Base-by-base conservation (phyloP, 1,284 basidiomycete species). In the Mycena sp. region DNA sequence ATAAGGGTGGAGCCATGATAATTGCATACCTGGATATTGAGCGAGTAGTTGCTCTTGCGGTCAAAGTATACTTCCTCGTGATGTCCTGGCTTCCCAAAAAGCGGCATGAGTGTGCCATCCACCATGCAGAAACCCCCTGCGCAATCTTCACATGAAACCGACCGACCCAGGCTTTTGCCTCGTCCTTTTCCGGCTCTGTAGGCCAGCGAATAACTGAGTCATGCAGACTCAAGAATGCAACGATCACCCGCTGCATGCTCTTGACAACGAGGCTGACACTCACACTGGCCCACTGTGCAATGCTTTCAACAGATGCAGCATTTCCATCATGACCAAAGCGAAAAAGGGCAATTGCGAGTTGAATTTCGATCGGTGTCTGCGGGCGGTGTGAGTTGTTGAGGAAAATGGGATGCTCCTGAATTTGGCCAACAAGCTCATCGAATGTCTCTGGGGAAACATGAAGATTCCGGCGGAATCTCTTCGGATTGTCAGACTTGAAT, bases 51-150 rank as follows among this genome's bases (percentile, higher is more conserved):
- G 21, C 65, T 71, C 61, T 81, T 81, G 6, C 71, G 54, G 59
- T 79, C 74, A 65, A 77, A 80, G 56, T 75, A 81, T 6, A 58
- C 69, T 30, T 80, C 73, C 5, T 77, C 75, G 69, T 72, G 71
- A 52, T 66, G 70, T 0, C 58, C 66, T 10, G 77, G 79, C 29
- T 66, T 64, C 11, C 72, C 65, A 43, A 67, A 69, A 0, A 81
- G 69, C 1, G 75, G 74, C 16, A 81, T 63, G 1, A 78, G 66
- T 1, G 74, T 80, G 3, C 80, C 77, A 71, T 81, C 78, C 9
- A 80, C 78, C 44, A 80, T 69, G 48, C 69, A 72, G 49, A 61
- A 80, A 10, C 79, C 77, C 66, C 71, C 65, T 11, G 70, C 48
- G 76, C 77, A 80, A 25, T 67, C 74, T n/a, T 52, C 23, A 65